A percentile compares a stretch with the other conserved stretches of the same genome.
These are phyloP conservation scores for Theobroma grandiflorum DNA, from an alignment of 441 rosid species.

Conservation along the genomic window DNA sequence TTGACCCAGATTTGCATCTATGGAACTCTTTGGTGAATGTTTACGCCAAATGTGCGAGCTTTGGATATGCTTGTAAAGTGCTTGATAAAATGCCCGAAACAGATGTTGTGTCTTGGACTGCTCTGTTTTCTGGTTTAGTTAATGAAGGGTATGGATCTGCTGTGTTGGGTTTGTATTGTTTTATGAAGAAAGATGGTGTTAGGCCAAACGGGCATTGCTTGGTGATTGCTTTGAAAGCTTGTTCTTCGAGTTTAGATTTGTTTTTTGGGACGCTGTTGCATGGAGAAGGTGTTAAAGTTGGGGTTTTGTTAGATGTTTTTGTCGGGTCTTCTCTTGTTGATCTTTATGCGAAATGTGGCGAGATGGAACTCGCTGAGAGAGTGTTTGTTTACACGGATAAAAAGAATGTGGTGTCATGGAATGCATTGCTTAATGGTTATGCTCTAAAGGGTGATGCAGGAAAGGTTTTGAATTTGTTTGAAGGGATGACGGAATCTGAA, in stretches of 20 bases:
- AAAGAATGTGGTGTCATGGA: conserved; percentile 42
- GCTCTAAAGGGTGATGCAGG: conserved; percentile 31
- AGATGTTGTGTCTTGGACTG: conserved; percentile 46
- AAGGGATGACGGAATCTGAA: conserved; percentile 43
- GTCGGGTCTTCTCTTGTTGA: conserved; percentile 45
- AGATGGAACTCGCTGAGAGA: conserved; percentile 38
- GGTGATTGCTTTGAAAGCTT: conserved; percentile 37
- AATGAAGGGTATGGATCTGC: conserved; percentile 28
- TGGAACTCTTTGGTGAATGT: conserved; percentile 40
- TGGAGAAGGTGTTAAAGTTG: conserved; percentile 33
- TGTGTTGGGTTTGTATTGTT: conserved; percentile 31
- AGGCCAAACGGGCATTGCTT: conserved; percentile 38
- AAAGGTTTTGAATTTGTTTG: conserved; percentile 41
- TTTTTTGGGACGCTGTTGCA: conserved; percentile 39
- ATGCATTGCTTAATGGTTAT: conserved; percentile 42
- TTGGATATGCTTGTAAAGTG: conserved; percentile 30
- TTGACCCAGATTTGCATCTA: conserved; percentile 26
- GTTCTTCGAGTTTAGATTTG: conserved; percentile 32
- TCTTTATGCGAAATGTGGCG: conserved; percentile 40
- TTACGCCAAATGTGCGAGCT: conserved; percentile 32
- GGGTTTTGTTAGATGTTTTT: conserved; percentile 30
- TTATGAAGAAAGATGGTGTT: conserved; percentile 33
- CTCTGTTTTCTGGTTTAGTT: conserved; percentile 36
- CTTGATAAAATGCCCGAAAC: conserved; percentile 38
- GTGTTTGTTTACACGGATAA: conserved; percentile 30